Percentiles rank a stretch among this genome's conserved stretches.
Evolutionary conservation across 1,139 yeast genomes (phyloP).

Genomic region (Taphrina populina): DNA sequence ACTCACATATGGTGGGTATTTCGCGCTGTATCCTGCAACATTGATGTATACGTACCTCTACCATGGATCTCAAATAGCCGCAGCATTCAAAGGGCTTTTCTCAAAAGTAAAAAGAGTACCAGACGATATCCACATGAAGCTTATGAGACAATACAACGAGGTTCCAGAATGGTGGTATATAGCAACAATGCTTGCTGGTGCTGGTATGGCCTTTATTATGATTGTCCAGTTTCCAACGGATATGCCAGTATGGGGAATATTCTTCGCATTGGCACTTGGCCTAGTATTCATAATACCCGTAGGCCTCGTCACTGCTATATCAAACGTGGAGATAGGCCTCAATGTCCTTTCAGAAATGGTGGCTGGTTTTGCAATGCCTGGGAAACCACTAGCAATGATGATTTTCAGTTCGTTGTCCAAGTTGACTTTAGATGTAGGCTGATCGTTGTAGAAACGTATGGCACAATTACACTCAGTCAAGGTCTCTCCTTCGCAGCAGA

Average conservation of each 20-base stretch:
- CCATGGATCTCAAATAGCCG: slow-evolving; percentile 57
- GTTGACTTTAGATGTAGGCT: slow-evolving; percentile 46
- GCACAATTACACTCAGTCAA: slow-evolving; percentile 60
- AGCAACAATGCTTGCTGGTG: slow-evolving; percentile 52
- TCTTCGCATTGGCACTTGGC: slow-evolving; percentile 53
- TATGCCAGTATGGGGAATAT: slow-evolving; percentile 41
- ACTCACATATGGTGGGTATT: slow-evolving; percentile 58
- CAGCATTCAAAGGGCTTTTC: slow-evolving; percentile 42
- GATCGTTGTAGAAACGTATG: slow-evolving; percentile 57
- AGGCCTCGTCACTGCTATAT: slow-evolving; percentile 37
- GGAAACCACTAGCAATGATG: slow-evolving; percentile 61
- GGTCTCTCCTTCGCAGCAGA: slow-evolving; percentile 58
- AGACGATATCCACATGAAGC: slow-evolving; percentile 18
- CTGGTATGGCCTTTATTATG: slow-evolving; percentile 54
- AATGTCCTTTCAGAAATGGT: slow-evolving; percentile 60
- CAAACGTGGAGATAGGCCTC: slow-evolving; percentile 62
- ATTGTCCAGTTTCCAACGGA: slow-evolving; percentile 51
- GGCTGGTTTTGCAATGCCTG: slow-evolving; percentile 64
- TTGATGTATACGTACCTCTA: slow-evolving; percentile 56
- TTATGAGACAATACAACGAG: slow-evolving; percentile 23
- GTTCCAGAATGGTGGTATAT: slow-evolving; percentile 70
- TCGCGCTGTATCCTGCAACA: slow-evolving; percentile 59
- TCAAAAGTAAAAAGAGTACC: neutral
- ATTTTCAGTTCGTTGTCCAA: slow-evolving; percentile 49
- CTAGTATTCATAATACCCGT: slow-evolving; percentile 38